Evolutionary conservation across 305 asterid species (phyloP).

Genomic region (Fraxinus paxiana): DNA sequence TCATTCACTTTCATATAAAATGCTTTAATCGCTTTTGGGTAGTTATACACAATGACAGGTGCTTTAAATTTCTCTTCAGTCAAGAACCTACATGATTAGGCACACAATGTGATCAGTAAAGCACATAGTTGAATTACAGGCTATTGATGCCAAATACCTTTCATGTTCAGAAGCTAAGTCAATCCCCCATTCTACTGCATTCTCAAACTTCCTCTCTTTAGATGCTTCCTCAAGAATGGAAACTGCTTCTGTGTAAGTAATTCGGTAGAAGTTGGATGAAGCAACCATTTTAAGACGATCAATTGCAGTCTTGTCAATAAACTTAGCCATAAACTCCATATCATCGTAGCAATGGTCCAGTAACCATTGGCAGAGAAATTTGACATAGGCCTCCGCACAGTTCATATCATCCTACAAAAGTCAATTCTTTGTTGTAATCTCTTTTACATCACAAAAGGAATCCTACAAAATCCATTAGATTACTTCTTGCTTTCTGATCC

Average conservation of each 20-base stretch:
- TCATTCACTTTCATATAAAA: constrained; percentile 95
- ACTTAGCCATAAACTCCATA: constrained; percentile 71
- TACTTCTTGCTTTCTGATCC: neutral
- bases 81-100: constrained; percentile 54
- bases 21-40: constrained; percentile 88
- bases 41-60: constrained; percentile 92
- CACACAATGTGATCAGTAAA: neutral
- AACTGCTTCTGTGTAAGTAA: constrained; percentile 81
- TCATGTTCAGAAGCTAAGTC: constrained; percentile 97
- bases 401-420: constrained; percentile 83
- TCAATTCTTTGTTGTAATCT: constrained; percentile 6
- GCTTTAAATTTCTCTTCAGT: constrained; percentile 79
- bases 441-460: neutral
- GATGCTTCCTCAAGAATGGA: constrained; percentile 73
- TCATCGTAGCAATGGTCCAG: constrained; percentile 89
- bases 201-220: constrained; percentile 70
- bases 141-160: constrained; percentile 37
- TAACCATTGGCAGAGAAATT: constrained; percentile 78
- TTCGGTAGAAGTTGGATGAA: constrained; percentile 54
- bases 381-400: constrained; percentile 95
- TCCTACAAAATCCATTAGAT: neutral
- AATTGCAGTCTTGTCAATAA: constrained; percentile 59
- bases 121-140: neutral
- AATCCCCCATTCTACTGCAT: constrained; percentile 89
- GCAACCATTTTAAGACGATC: constrained; percentile 83